Conservation (phyloP, 441 rosid genomes). For the Populus hybrid region DNA sequence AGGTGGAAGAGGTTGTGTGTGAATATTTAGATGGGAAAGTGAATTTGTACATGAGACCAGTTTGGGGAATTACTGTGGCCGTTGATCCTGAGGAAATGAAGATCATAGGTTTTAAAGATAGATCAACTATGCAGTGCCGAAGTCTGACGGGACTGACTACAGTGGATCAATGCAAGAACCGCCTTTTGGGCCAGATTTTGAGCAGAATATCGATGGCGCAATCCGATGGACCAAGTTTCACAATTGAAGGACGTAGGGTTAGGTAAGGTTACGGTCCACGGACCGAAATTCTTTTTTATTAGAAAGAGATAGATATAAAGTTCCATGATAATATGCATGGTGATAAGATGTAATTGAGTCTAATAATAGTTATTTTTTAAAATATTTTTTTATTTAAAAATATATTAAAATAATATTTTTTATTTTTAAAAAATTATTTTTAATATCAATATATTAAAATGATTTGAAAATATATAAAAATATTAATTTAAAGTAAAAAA, state of each 20-base stretch:
- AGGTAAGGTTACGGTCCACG: slow-evolving; percentile 13
- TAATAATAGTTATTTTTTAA: no score
- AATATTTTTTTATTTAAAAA: no score
- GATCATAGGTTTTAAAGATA: slow-evolving; percentile 24
- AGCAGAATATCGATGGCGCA: slow-evolving; percentile 18
- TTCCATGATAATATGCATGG: no score
- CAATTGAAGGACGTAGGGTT: slow-evolving; percentile 27
- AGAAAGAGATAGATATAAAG: no score
- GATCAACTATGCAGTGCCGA: slow-evolving; percentile 27
- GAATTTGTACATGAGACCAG: slow-evolving; percentile 38
- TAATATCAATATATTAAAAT: no score
- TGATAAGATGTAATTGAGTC: accelerated
- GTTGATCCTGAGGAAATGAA: slow-evolving; percentile 41
- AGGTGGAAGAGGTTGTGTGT: slow-evolving; percentile 26
- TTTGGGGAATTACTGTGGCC: slow-evolving; percentile 31
- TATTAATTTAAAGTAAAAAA: no score
- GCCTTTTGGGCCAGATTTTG: slow-evolving; percentile 25
- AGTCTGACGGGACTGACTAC: slow-evolving; percentile 39
- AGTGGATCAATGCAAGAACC: slow-evolving; percentile 21
- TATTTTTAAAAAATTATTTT: no score
- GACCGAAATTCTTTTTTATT: no score
- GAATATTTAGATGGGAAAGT: slow-evolving; percentile 27
- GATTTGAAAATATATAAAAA: no score
- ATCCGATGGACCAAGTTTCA: slow-evolving; percentile 32
- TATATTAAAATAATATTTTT: no score